Conservation (phyloP, 208 protist genomes). For the Trypanosoma scelopori region DNA sequence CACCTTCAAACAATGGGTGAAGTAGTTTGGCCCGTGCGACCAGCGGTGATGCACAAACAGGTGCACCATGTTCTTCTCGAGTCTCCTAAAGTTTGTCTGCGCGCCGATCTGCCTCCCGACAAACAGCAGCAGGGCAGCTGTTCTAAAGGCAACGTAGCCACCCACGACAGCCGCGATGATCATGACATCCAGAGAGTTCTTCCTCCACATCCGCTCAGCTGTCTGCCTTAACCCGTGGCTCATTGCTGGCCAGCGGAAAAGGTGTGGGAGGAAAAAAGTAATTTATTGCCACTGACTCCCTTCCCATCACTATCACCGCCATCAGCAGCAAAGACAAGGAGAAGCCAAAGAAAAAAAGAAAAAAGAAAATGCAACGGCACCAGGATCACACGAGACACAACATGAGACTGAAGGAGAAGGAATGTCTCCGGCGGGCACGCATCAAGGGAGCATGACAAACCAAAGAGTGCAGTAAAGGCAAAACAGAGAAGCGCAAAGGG, state of each 20-base stretch:
- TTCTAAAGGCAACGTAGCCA: slow-evolving; percentile 35
- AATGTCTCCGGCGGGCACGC: no score
- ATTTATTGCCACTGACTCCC: neutral
- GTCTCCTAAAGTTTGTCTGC: slow-evolving; percentile 37
- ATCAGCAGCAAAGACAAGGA: no score
- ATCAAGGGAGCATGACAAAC: neutral
- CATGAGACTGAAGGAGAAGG: no score
- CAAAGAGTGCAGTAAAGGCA: neutral
- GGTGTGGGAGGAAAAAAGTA: slow-evolving; percentile 5
- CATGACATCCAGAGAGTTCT: slow-evolving; percentile 32
- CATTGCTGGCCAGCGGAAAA: slow-evolving; percentile 7
- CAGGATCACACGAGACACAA: no score
- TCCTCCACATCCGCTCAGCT: slow-evolving; percentile 29
- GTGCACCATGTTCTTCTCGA: slow-evolving; percentile 62
- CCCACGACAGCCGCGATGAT: slow-evolving; percentile 31
- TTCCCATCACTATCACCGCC: no score
- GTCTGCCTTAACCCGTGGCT: slow-evolving; percentile 18
- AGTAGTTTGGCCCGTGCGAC: slow-evolving; percentile 72
- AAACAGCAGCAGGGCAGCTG: slow-evolving; percentile 23
- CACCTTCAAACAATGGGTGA: slow-evolving; percentile 62
- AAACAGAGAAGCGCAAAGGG: neutral
- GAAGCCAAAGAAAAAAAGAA: no score
- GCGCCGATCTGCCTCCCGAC: slow-evolving; percentile 23
- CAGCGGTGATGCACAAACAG: slow-evolving; percentile 70
- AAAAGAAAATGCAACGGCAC: no score